Evolutionary conservation across 208 protist species (phyloP).

Genomic region (Leishmania arabica): DNA sequence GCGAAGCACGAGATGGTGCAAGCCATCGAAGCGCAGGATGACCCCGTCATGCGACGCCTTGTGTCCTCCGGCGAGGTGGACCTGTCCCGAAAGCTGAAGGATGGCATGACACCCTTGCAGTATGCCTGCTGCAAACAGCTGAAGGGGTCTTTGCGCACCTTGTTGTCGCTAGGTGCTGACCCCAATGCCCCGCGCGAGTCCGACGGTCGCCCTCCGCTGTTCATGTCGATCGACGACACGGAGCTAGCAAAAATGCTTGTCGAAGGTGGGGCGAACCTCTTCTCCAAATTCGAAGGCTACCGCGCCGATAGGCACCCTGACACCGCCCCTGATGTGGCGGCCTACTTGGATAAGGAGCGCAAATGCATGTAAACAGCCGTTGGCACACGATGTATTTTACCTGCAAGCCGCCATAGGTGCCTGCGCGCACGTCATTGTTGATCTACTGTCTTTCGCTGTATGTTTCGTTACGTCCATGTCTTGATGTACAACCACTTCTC

Average conservation of each 20-base stretch:
- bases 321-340: slow-evolving; percentile 66
- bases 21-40: slow-evolving; percentile 61
- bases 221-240: slow-evolving; percentile 84
- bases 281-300: slow-evolving; percentile 69
- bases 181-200: slow-evolving; percentile 58
- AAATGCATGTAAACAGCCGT: slow-evolving; percentile 38
- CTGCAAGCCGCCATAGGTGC: not conserved
- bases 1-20: slow-evolving; percentile 65
- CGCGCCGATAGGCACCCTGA: slow-evolving; percentile 80
- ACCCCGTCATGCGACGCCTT: slow-evolving; percentile 42
- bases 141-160: slow-evolving; percentile 43
- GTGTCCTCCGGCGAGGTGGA: slow-evolving; percentile 57
- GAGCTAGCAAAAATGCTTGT: slow-evolving; percentile 70
- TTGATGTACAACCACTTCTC: slow-evolving; percentile 5
- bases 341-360: slow-evolving; percentile 42
- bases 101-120: slow-evolving; percentile 88
- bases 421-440: not conserved
- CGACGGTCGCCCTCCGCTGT: slow-evolving; percentile 80
- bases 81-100: slow-evolving; percentile 44
- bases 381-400: not conserved
- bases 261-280: slow-evolving; percentile 72
- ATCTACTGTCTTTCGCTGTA: not conserved
- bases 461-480: not conserved
- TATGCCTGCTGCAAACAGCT: slow-evolving; percentile 72
- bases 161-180: slow-evolving; percentile 82